phyloP scores from a whole-genome alignment of 2,329 filamentous ascomycete genomes.

The Aspergillus ruber region DNA sequence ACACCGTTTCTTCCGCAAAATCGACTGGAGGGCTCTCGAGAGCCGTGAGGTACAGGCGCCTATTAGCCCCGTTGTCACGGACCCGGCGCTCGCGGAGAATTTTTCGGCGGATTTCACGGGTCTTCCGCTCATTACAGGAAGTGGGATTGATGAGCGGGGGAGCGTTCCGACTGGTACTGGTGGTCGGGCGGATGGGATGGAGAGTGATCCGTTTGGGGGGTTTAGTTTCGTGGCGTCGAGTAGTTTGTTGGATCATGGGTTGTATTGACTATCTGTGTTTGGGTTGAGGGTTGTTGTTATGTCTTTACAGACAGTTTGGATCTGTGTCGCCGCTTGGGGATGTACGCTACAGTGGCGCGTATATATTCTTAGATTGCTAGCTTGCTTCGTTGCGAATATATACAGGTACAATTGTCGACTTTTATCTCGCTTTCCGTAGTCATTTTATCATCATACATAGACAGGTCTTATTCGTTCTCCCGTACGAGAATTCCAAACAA shows the following conservation, averaged over 20 bases:
- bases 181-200: slow-evolving; percentile 16
- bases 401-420: too few species aligned
- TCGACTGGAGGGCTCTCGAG: slow-evolving; percentile 86
- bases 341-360: too few species aligned
- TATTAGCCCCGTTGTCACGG: slow-evolving; percentile 88
- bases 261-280: slow-evolving; percentile 2
- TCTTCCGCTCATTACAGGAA: slow-evolving; percentile 58
- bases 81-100: slow-evolving; percentile 94
- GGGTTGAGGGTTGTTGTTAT: too few species aligned
- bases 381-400: too few species aligned
- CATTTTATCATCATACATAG: too few species aligned
- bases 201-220: slow-evolving; percentile 41
- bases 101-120: slow-evolving; percentile 90
- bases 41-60: slow-evolving; percentile 77
- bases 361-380: too few species aligned
- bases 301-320: too few species aligned
- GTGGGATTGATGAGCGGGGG: slow-evolving; percentile 18
- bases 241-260: slow-evolving; percentile 39
- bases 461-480: too few species aligned
- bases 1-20: slow-evolving; percentile 94
- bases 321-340: too few species aligned
- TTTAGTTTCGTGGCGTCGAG: slow-evolving; percentile 45
- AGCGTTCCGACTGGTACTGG: slow-evolving; percentile 12
- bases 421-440: too few species aligned
- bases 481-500: too few species aligned